These are phyloP conservation scores for Quercus agrifolia DNA, from an alignment of 306 rosid genomes.

Conservation along the genomic window DNA sequence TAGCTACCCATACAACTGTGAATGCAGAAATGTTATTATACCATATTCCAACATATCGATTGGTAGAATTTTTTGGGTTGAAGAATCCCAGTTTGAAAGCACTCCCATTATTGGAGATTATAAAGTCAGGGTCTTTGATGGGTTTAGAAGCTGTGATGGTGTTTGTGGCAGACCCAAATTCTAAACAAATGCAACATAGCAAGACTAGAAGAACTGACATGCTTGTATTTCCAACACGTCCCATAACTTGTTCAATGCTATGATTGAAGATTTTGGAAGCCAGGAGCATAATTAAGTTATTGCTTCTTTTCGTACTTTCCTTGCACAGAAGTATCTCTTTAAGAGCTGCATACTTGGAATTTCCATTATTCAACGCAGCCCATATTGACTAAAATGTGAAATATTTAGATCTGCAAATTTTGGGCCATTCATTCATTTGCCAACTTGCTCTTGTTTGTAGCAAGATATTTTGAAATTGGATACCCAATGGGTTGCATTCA, in stretches of 20 bases:
- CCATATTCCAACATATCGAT: constrained; percentile 23
- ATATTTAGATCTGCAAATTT: too few species aligned
- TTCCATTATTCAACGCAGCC: too few species aligned
- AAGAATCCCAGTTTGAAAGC: constrained; percentile 28
- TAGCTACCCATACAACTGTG: constrained; percentile 30
- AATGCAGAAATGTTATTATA: neutral
- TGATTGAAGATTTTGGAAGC: too few species aligned
- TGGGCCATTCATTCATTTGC: too few species aligned
- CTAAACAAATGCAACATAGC: neutral
- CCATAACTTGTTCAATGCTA: neutral
- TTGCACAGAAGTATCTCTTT: too few species aligned
- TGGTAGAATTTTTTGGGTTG: neutral
- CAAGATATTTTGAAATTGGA: too few species aligned
- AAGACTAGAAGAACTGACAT: neutral
- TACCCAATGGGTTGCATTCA: too few species aligned
- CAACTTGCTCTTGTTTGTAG: too few species aligned
- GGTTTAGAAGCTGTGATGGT: neutral
- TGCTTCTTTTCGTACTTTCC: too few species aligned
- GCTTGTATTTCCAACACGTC: neutral
- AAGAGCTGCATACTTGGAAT: too few species aligned
- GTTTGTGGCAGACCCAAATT: neutral
- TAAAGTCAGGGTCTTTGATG: neutral
- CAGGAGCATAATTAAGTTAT: too few species aligned
- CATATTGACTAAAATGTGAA: too few species aligned
- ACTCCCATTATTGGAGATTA: neutral